Conservation (phyloP, 225 moss, liverwort and hornwort genomes). For the Bryoerythrophyllum caledonicum region DNA sequence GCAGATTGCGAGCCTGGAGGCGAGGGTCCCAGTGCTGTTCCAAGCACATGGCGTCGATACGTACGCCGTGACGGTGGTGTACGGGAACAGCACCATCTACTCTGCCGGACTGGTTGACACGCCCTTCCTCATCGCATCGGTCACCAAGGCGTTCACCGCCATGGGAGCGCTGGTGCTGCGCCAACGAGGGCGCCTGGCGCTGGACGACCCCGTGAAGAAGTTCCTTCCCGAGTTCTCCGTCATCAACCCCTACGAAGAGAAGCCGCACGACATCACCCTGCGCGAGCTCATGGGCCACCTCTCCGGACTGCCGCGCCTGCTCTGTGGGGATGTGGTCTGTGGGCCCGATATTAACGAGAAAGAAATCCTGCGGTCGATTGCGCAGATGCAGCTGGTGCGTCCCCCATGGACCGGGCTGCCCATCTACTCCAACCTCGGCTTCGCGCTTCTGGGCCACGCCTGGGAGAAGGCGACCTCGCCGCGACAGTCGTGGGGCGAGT, state of each 20-base stretch:
- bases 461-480: conserved; percentile 39
- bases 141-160: conserved; percentile 41
- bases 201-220: conserved; percentile 49
- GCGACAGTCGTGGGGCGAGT: not conserved
- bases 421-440: conserved; percentile 34
- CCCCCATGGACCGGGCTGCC: conserved; percentile 44
- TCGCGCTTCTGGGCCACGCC: conserved; percentile 32
- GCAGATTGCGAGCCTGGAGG: conserved; percentile 13
- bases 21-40: not conserved
- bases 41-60: not conserved
- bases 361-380: conserved; percentile 14
- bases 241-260: conserved; percentile 29
- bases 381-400: conserved; percentile 38
- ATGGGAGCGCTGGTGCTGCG: conserved; percentile 39
- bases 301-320: conserved; percentile 31
- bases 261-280: conserved; percentile 31
- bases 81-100: conserved; percentile 21
- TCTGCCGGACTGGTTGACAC: conserved; percentile 18
- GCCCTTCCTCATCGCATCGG: conserved; percentile 30
- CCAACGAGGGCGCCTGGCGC: conserved; percentile 26
- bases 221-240: conserved; percentile 41
- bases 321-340: not conserved
- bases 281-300: conserved; percentile 45
- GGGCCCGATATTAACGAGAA: conserved; percentile 4
- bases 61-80: conserved; percentile 31